Evolutionary conservation across 257 asterid species (phyloP).

Genomic region (Capsicum chinense): DNA sequence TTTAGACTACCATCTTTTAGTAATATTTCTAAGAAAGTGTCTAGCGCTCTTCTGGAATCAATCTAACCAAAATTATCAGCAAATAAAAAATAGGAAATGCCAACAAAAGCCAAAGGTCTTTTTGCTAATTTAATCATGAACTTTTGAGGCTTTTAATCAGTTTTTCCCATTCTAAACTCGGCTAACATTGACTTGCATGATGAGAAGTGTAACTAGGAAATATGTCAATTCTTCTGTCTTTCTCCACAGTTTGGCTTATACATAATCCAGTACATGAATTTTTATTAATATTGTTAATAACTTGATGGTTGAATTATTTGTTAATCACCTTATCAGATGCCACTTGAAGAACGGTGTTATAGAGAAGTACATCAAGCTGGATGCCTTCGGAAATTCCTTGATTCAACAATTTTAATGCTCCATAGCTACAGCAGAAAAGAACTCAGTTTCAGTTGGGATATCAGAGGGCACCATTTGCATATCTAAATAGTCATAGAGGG

Average conservation of each 20-base stretch:
- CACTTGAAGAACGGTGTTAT: constrained; percentile 67
- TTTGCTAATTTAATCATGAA: constrained; percentile 12
- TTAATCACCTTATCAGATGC: constrained; percentile 67
- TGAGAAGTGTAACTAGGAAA: neutral
- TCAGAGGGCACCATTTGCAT: neutral
- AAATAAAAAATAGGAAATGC: neutral
- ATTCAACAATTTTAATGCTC: constrained; percentile 59
- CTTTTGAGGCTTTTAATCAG: neutral
- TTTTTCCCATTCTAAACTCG: neutral
- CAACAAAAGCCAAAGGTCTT: neutral
- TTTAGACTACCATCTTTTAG: neutral
- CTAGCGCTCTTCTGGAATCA: neutral
- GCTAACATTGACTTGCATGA: neutral
- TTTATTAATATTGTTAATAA: neutral
- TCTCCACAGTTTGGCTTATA: neutral
- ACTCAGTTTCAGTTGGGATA: neutral
- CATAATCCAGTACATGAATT: neutral
- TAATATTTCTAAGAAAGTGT: neutral
- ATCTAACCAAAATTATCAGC: neutral
- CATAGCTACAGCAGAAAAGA: constrained; percentile 47
- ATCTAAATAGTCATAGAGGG: neutral
- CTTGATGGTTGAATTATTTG: neutral
- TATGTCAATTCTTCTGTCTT: neutral
- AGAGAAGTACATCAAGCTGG: constrained; percentile 60
- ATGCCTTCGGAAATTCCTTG: constrained; percentile 56